Evolutionary conservation across 805 yeast species (phyloP), one percentile per base, ranked within the genome.

Genomic region (Schwanniomyces vanrijiae): DNA sequence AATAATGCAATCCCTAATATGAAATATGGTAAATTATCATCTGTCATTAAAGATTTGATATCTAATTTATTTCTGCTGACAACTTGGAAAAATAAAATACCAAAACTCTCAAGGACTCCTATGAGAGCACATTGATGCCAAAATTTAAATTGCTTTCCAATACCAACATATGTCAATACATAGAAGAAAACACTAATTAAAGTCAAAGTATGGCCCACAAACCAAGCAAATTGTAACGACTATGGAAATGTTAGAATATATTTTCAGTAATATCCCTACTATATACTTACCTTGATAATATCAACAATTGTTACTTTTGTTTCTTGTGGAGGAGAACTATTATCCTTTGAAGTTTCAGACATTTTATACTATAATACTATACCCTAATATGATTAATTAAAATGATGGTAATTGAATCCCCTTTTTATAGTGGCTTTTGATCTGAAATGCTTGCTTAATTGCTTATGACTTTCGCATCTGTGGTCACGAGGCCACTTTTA

Each of bases 21-120:
- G 44, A 88, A 74, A 67, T 90, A 91, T 55, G 89, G 92, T 47
- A 80, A 71, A 62, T 87, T 88, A 60, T 86, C 94, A 64, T 88
- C 76, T 40, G 55, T 60, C 35, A 62, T 45, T 40, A 73, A 55
- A 21, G 47, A 47, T 14, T 39, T 45, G 18, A 58, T 45, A 43
- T 60, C 60, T 42, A 56, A 50, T 26, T 67, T 64, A 39, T 58
- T 56, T 58, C 64, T 66, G 45, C 61, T 65, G 49, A 65, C 58
- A 57, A 65, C 55, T 65, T 90, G 91, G 63, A 73, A 83, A 25
- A 86, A 66, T 48, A 90, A 86, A 50, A 91, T 80, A 21, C 88
- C 88, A 63, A 89, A 90, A 19, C 96, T 83, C 52, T 77, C 80
- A 34, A 87, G 61, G 7, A 86, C 85, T 8, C 90, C 86, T 8